Percentiles rank a stretch among this genome's conserved stretches.
Evolutionary conservation across 2,329 filamentous ascomycete species (phyloP).

Genomic region (Pseudofabraea citricarpa): DNA sequence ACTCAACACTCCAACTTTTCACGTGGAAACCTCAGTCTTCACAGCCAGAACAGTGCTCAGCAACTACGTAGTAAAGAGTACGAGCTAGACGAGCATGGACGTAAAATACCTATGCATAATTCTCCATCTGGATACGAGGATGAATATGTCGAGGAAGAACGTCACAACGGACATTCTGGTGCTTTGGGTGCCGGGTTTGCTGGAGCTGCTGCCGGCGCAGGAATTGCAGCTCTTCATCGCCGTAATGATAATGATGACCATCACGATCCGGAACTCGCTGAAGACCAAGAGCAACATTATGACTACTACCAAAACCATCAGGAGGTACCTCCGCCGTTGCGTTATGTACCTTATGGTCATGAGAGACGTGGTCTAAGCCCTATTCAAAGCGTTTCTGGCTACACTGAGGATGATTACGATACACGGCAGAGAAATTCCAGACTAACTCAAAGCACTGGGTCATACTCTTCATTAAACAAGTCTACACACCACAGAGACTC

Average conservation of each 20-base stretch:
- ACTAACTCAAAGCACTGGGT: constrained; percentile 47
- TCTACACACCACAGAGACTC: constrained; percentile 47
- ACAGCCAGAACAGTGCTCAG: constrained; percentile 38
- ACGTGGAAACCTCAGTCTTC: constrained; percentile 42
- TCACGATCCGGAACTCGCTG: constrained; percentile 21
- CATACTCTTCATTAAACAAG: constrained; percentile 58
- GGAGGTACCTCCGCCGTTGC: constrained; percentile 58
- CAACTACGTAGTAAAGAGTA: constrained; percentile 33
- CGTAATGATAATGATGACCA: constrained; percentile 20
- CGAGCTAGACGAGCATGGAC: constrained; percentile 28
- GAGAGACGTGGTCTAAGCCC: constrained; percentile 75
- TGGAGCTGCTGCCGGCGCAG: constrained; percentile 29
- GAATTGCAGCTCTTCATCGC: constrained; percentile 34
- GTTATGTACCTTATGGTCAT: constrained; percentile 64
- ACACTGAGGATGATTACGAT: constrained; percentile 64
- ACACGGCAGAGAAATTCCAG: constrained; percentile 53
- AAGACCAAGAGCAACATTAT: constrained; percentile 25
- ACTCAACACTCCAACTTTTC: constrained; percentile 52
- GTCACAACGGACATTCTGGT: constrained; percentile 20
- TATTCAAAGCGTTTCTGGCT: constrained; percentile 88
- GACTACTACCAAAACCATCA: constrained; percentile 40
- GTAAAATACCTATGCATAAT: constrained; percentile 25
- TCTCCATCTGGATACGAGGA: constrained; percentile 3
- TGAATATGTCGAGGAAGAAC: constrained; percentile 9
- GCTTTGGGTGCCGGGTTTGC: constrained; percentile 19